These are phyloP conservation scores for Trichoderma asperellum DNA, from an alignment of 2,329 filamentous ascomycete species.

Conservation along the genomic window DNA sequence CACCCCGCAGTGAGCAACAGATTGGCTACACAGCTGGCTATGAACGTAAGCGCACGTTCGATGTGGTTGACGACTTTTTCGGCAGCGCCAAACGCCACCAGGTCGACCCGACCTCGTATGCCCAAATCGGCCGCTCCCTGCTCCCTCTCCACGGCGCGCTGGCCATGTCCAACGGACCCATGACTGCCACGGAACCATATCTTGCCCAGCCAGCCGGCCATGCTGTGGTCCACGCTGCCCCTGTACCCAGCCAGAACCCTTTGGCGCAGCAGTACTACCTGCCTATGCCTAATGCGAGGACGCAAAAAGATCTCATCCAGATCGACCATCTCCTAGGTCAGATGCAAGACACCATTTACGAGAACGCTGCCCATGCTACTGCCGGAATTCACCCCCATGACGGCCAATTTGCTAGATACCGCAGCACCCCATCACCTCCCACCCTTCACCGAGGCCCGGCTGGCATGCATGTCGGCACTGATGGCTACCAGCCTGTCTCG, in stretches of 20 bases:
- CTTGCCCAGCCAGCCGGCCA: conserved; percentile 50
- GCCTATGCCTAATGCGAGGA: conserved; percentile 83
- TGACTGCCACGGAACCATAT: conserved; percentile 52
- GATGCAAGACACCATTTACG: conserved; percentile 94
- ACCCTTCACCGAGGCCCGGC: conserved; percentile 45
- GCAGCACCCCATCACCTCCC: conserved; percentile 60
- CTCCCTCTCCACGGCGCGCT: conserved; percentile 77
- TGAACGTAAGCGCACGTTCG: conserved; percentile 80
- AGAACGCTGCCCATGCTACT: conserved; percentile 82
- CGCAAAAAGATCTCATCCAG: conserved; percentile 90
- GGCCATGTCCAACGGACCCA: conserved; percentile 59
- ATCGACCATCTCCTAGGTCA: conserved; percentile 95
- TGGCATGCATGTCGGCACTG: conserved; percentile 42
- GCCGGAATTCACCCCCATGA: conserved; percentile 78
- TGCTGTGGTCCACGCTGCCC: conserved; percentile 58
- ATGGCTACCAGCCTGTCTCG: conserved; percentile 48
- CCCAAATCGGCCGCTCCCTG: conserved; percentile 86
- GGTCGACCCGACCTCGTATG: conserved; percentile 87
- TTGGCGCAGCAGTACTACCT: conserved; percentile 79
- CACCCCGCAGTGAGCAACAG: conserved; percentile 63
- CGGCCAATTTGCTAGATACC: conserved; percentile 62
- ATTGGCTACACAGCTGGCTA: conserved; percentile 67
- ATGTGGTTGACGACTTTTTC: conserved; percentile 92
- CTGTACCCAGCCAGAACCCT: conserved; percentile 61
- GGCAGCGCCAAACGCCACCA: conserved; percentile 88